Evolutionary conservation across 495 filamentous ascomycete genomes (phyloP).

Genomic region (Aspergillus nidulans): DNA sequence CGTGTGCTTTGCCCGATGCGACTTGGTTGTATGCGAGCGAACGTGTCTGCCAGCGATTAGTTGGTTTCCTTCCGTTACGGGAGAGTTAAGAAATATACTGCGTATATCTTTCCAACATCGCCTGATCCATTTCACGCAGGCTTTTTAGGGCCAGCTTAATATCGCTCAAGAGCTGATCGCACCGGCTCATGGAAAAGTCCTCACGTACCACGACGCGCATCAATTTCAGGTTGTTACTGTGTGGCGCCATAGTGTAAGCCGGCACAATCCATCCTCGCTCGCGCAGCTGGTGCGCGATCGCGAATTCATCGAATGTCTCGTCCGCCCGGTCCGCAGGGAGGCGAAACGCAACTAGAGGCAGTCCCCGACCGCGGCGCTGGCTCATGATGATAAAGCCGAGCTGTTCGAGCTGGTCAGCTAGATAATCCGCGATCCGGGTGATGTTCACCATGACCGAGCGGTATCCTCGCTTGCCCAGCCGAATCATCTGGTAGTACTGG

Average conservation of each 20-base stretch:
- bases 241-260: slow-evolving; percentile 90
- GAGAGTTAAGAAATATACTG: slow-evolving; percentile 36
- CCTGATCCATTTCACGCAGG: slow-evolving; percentile 68
- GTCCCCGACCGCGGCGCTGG: slow-evolving; percentile 64
- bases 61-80: not conserved
- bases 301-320: slow-evolving; percentile 76
- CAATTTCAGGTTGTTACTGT: slow-evolving; percentile 74
- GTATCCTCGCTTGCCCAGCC: slow-evolving; percentile 89
- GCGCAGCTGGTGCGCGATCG: slow-evolving; percentile 79
- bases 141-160: slow-evolving; percentile 66
- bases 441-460: slow-evolving; percentile 84
- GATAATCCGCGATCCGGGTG: slow-evolving; percentile 80
- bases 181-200: slow-evolving; percentile 76
- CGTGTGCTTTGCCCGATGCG: slow-evolving; percentile 52
- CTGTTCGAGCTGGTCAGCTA: slow-evolving; percentile 61
- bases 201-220: slow-evolving; percentile 87
- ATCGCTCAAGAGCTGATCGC: slow-evolving; percentile 68
- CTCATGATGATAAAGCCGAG: slow-evolving; percentile 87
- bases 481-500: slow-evolving; percentile 94
- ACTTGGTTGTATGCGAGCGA: slow-evolving; percentile 49
- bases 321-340: slow-evolving; percentile 50
- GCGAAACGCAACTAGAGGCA: slow-evolving; percentile 84
- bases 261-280: slow-evolving; percentile 86
- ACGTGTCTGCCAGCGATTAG: slow-evolving; percentile 39
- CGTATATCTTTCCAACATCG: slow-evolving; percentile 60